Conservation (phyloP, 257 asterid genomes). For the Henckelia pumila region DNA sequence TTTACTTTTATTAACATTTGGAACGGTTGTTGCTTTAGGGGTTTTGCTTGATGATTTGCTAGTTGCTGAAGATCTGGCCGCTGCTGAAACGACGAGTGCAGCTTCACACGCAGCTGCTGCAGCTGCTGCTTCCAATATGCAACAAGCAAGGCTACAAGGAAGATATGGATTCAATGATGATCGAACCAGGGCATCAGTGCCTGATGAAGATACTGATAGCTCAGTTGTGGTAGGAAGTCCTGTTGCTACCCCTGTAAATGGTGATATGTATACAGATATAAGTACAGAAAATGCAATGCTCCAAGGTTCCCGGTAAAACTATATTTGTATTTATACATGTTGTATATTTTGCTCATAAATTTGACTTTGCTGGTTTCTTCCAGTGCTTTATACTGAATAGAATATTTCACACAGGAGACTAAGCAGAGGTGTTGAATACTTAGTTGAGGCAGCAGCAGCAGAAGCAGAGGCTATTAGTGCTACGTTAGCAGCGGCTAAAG, state of each 20-base stretch:
- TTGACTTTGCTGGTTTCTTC: conserved; percentile 23
- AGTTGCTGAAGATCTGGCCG: conserved; percentile 98
- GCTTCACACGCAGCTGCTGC: conserved; percentile 98
- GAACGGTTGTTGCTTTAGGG: conserved; percentile 45
- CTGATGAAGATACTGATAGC: conserved; percentile 63
- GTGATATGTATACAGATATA: conserved; percentile 85
- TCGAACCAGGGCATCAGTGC: conserved; percentile 45
- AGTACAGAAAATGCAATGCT: conserved; percentile 88
- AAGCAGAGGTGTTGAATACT: conserved; percentile 90
- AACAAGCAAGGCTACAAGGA: conserved; percentile 62
- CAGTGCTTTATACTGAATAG: conserved; percentile 21
- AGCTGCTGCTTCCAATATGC: conserved; percentile 64
- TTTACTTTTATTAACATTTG: conserved; percentile 19
- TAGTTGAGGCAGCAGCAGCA: conserved; percentile 98
- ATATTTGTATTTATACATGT: conserved; percentile 17
- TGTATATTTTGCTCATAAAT: conserved; percentile 7
- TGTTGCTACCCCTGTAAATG: conserved; percentile 92
- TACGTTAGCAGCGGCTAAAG: conserved; percentile 97
- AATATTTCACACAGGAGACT: conserved; percentile 48
- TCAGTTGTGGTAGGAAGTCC: conserved; percentile 90
- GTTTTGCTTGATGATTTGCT: conserved; percentile 91
- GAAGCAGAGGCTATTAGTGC: conserved; percentile 99
- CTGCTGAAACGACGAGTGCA: conserved; percentile 93
- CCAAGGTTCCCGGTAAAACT: conserved; percentile 71
- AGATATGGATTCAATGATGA: conserved; percentile 70